Conservation (phyloP, 306 rosid genomes). For the Aeschynomene evenia region DNA sequence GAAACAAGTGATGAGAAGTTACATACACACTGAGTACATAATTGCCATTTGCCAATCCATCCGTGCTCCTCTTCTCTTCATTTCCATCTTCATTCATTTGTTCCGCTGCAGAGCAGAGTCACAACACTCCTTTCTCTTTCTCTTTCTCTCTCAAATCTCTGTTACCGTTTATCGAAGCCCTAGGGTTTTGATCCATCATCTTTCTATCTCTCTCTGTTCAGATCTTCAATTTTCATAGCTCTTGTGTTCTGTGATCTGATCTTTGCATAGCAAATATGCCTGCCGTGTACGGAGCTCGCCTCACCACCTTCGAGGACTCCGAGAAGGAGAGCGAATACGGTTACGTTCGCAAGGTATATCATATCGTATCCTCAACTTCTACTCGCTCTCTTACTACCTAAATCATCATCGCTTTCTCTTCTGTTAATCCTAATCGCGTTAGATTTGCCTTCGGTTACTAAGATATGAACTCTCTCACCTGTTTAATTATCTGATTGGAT, state of each 20-base stretch:
- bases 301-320: constrained; percentile 92
- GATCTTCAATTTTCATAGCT: constrained; percentile 14
- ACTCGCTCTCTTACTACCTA: neutral
- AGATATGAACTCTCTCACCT: neutral
- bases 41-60: neutral
- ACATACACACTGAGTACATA: neutral
- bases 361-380: neutral
- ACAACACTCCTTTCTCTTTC: neutral
- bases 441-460: constrained; percentile 2
- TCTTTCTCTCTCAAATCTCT: neutral
- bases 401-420: neutral
- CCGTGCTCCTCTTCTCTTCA: neutral
- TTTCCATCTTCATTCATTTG: neutral
- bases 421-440: neutral
- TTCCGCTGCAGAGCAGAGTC: neutral
- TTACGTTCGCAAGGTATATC: constrained; percentile 86
- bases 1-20: neutral
- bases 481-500: neutral
- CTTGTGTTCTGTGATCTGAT: constrained; percentile 33
- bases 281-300: constrained; percentile 78
- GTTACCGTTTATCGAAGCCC: constrained; percentile 35
- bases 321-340: constrained; percentile 99
- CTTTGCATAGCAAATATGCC: constrained; percentile 63
- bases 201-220: neutral
- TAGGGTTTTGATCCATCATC: constrained; percentile 41